Conservation (phyloP, 2,329 filamentous ascomycete species). For the Xylariaceae sp. region DNA sequence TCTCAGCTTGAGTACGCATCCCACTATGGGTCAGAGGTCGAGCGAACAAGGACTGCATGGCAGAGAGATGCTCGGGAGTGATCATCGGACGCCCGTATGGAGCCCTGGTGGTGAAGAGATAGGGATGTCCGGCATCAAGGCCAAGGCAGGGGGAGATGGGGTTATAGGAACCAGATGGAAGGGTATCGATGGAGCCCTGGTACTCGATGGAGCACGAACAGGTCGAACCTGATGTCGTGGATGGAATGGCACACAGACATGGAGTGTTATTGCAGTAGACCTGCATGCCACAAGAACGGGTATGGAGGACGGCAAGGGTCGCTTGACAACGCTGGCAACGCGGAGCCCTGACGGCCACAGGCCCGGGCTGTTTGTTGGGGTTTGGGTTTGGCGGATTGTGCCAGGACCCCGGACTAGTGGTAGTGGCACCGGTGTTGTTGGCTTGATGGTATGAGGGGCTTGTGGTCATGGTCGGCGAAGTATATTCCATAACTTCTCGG, state of each 20-base stretch:
- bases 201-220: too few relatives aligned
- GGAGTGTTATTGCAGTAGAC: background rate
- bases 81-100: too few relatives aligned
- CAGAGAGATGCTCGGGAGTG: background rate
- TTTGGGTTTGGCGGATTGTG: background rate
- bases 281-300: background rate
- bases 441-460: too few relatives aligned
- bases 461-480: too few relatives aligned
- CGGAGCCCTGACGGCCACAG: background rate
- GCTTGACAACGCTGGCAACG: constrained; percentile 1
- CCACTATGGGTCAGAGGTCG: background rate
- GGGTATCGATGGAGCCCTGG: too few relatives aligned
- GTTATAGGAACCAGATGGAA: too few relatives aligned
- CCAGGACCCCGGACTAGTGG: background rate
- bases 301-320: background rate
- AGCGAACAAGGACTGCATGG: background rate
- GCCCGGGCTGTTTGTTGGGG: background rate
- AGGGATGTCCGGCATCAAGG: constrained; percentile 1
- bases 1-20: background rate
- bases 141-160: too few relatives aligned
- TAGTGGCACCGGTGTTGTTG: background rate
- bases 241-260: background rate
- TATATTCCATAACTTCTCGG: too few relatives aligned
- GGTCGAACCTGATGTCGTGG: background rate
- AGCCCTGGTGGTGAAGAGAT: too few relatives aligned